These are phyloP conservation scores for Melaleuca quinquenervia DNA, from an alignment of 345 rosid species.

Conservation along the genomic window DNA sequence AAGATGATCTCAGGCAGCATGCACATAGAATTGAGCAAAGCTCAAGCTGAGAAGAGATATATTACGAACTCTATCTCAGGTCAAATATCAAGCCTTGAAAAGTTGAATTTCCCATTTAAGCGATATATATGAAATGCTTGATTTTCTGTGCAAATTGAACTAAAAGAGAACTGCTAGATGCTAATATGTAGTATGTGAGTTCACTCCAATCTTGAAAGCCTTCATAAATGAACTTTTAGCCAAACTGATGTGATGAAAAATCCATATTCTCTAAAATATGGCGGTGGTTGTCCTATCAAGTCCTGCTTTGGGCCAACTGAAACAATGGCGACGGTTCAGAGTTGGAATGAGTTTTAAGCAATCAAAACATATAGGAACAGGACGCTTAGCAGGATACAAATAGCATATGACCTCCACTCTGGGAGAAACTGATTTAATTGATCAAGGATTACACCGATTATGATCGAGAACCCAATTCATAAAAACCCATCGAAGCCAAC, in stretches of 20 bases:
- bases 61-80: neutral
- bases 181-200: neutral
- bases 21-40: neutral
- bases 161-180: neutral
- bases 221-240: neutral
- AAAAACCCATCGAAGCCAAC: neutral
- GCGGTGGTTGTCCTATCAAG: neutral
- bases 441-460: neutral
- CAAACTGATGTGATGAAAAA: neutral
- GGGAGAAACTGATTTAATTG: neutral
- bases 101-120: neutral
- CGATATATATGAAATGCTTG: neutral
- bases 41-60: neutral
- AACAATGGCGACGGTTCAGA: neutral
- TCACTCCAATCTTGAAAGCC: neutral
- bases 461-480: neutral
- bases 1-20: neutral
- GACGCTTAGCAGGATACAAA: neutral
- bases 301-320: neutral
- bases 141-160: neutral
- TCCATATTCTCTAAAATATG: neutral
- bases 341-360: neutral
- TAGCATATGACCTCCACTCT: neutral
- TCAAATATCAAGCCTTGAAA: neutral
- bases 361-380: neutral